Conservation (phyloP, 352 stramenopile genomes). For the Globisporangium barbulae region DNA sequence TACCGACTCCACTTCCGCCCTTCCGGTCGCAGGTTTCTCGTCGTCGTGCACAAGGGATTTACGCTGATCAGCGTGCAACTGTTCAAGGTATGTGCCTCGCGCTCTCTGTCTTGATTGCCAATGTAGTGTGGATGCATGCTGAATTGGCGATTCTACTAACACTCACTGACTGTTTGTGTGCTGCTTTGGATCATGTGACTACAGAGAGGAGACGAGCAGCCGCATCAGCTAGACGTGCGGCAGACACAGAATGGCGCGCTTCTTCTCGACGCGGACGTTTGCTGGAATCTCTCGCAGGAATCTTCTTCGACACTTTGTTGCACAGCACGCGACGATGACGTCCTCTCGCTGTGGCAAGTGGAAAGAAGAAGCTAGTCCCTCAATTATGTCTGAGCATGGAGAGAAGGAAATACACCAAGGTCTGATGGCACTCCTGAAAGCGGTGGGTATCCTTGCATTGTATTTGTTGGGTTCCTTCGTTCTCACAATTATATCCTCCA, state of each 20-base stretch:
- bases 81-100: conserved; percentile 8
- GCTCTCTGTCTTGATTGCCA: not conserved
- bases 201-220: conserved; percentile 3
- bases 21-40: conserved; percentile 5
- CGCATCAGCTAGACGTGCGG: not conserved
- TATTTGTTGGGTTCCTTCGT: not conserved
- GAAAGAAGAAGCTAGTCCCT: not conserved
- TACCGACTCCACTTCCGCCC: conserved; percentile 12
- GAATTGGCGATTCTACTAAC: not conserved
- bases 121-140: not conserved
- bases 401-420: not conserved
- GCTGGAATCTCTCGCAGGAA: not conserved
- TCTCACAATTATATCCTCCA: not conserved
- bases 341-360: conserved; percentile 5
- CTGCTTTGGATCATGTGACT: no score
- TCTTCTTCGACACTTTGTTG: not conserved
- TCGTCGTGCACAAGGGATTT: not conserved
- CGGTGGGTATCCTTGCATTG: not conserved
- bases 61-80: conserved; percentile 5
- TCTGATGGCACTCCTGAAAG: not conserved
- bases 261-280: not conserved
- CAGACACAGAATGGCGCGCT: not conserved
- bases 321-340: not conserved
- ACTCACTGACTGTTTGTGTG: not conserved
- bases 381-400: not conserved